These are phyloP conservation scores for Thinopyrum elongatum DNA, from an alignment of 176 grass and related monocot genomes.

Conservation along the genomic window DNA sequence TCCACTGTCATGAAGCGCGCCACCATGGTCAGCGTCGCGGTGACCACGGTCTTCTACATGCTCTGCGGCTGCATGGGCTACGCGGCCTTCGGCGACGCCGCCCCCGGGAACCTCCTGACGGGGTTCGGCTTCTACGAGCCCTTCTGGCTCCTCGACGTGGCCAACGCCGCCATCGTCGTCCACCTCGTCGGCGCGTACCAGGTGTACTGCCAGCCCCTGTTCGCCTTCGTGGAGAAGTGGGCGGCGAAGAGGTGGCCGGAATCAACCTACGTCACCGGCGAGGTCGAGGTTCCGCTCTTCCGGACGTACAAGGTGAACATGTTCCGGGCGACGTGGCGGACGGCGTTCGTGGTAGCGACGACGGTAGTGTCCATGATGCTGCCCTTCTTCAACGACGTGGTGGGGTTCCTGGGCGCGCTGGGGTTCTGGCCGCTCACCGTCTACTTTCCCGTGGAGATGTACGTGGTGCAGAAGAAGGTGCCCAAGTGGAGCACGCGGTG, in stretches of 20 bases:
- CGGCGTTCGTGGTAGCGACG: slow-evolving; percentile 55
- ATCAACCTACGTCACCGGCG: slow-evolving; percentile 39
- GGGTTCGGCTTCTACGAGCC: slow-evolving; percentile 67
- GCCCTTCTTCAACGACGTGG: slow-evolving; percentile 85
- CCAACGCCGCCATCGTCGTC: slow-evolving; percentile 56
- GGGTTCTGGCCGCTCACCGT: slow-evolving; percentile 78
- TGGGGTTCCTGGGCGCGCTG: slow-evolving; percentile 64
- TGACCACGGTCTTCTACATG: slow-evolving; percentile 57
- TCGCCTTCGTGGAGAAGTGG: slow-evolving; percentile 85
- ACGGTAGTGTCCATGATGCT: slow-evolving; percentile 90
- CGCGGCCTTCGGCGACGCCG: slow-evolving; percentile 51
- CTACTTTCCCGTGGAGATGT: slow-evolving; percentile 83
- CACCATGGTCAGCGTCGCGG: slow-evolving; percentile 32
- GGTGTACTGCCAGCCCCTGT: slow-evolving; percentile 81
- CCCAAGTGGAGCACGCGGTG: slow-evolving; percentile 53
- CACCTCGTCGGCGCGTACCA: slow-evolving; percentile 65
- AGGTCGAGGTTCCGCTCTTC: slow-evolving; percentile 41
- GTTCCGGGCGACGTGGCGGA: slow-evolving; percentile 64
- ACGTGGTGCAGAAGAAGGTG: slow-evolving; percentile 72
- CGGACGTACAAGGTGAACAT: slow-evolving; percentile 47
- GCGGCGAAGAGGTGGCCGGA: slow-evolving; percentile 54
- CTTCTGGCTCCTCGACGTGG: slow-evolving; percentile 64
- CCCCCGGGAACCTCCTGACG: slow-evolving; percentile 50
- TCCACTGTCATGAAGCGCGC: slow-evolving; percentile 46
- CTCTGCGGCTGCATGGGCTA: slow-evolving; percentile 55